Evolutionary conservation across 768 basidiomycete genomes (phyloP).

Genomic region (Leccinum ochraceum): DNA sequence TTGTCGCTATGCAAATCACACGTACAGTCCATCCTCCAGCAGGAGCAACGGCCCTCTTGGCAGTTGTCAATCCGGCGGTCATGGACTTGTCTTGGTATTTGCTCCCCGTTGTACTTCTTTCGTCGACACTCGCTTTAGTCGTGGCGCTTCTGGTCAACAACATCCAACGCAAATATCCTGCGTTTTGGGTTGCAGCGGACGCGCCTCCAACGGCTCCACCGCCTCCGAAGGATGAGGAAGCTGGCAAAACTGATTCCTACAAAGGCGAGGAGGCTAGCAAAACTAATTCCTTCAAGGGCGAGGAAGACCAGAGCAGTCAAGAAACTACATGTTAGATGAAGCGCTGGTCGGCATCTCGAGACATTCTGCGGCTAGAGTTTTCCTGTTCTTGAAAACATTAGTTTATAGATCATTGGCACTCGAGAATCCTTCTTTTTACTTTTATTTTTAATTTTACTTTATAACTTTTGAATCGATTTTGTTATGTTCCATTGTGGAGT

Average conservation of each 20-base stretch:
- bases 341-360: too few relatives aligned
- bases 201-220: neutral
- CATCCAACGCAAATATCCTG: constrained; percentile 47
- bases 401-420: too few relatives aligned
- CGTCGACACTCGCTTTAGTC: constrained; percentile 43
- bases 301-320: too few relatives aligned
- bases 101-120: constrained; percentile 52
- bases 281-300: neutral
- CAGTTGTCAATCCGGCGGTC: constrained; percentile 44
- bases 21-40: constrained; percentile 56
- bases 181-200: constrained; percentile 44
- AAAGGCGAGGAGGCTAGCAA: neutral
- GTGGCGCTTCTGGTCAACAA: constrained; percentile 53
- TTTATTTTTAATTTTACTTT: too few relatives aligned
- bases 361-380: too few relatives aligned
- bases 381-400: too few relatives aligned
- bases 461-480: too few relatives aligned
- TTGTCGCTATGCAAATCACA: constrained; percentile 55
- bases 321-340: too few relatives aligned
- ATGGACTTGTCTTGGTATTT: constrained; percentile 53
- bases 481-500: too few relatives aligned
- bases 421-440: too few relatives aligned
- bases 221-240: neutral
- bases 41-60: constrained; percentile 56
- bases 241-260: neutral